Percentiles rank a stretch among this genome's conserved stretches.
Conservation (phyloP, 257 asterid genomes). For the Verbena officinalis region DNA sequence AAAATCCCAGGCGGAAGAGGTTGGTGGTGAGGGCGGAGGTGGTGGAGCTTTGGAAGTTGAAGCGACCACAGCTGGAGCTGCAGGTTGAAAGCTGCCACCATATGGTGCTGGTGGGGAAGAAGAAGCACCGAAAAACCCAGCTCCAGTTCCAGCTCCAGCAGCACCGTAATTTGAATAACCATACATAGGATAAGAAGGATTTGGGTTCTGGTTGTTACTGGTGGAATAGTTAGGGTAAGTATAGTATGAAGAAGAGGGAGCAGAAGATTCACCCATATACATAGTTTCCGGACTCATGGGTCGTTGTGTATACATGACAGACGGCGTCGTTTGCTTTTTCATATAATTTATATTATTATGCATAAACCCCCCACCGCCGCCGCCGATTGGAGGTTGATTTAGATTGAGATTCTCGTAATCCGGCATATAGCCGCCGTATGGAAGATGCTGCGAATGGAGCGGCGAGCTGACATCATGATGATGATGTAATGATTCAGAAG, state of each 20-base stretch:
- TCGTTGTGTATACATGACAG: constrained; percentile 67
- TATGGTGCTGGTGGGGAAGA: constrained; percentile 42
- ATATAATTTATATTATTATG: constrained; percentile 67
- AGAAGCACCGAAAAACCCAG: constrained; percentile 52
- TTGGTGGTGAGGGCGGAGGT: constrained; percentile 92
- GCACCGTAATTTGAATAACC: constrained; percentile 41
- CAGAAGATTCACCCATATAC: constrained; percentile 72
- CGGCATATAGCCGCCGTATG: constrained; percentile 46
- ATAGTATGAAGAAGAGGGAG: constrained; percentile 46
- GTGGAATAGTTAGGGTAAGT: constrained; percentile 38
- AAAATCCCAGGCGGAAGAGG: constrained; percentile 85
- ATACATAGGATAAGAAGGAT: constrained; percentile 32
- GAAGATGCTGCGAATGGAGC: constrained; percentile 30
- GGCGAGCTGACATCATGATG: constrained; percentile 36
- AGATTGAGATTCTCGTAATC: constrained; percentile 43
- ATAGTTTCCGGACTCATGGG: constrained; percentile 71
- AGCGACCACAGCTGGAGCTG: constrained; percentile 38
- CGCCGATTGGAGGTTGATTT: constrained; percentile 41
- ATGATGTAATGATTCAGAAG: constrained; percentile 55
- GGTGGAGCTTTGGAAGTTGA: constrained; percentile 67
- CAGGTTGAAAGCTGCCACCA: constrained; percentile 37
- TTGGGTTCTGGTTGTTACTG: constrained; percentile 28
- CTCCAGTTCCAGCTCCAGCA: constrained; percentile 59
- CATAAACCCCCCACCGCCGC: constrained; percentile 57
- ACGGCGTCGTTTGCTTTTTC: constrained; percentile 74